Percentiles rank a stretch among this genome's conserved stretches.
phyloP scores from a whole-genome alignment of 768 basidiomycete genomes.

The Psilocybe cubensis region DNA sequence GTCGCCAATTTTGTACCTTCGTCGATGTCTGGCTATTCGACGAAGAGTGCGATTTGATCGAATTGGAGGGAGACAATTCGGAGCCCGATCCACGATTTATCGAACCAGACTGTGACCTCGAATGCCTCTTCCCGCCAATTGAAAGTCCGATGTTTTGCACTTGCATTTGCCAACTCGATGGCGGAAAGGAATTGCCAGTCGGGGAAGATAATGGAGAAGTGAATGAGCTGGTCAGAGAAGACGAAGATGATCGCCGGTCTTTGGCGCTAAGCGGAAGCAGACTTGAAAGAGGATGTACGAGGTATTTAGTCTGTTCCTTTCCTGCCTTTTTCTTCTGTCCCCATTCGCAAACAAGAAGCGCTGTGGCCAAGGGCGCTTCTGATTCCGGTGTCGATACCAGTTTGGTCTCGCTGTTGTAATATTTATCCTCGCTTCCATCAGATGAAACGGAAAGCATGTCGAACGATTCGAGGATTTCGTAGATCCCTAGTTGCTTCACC shows the following conservation, averaged over 20 bases:
- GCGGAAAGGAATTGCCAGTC: background rate
- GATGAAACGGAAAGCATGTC: background rate
- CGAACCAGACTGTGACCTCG: conserved; percentile 1
- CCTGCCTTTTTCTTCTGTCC: background rate
- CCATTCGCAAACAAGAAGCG: background rate
- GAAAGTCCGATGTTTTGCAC: background rate
- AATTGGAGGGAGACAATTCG: background rate
- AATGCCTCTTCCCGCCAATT: conserved; percentile 3
- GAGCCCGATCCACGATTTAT: background rate
- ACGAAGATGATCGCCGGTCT: background rate
- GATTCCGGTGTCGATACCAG: background rate
- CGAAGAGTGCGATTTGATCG: background rate
- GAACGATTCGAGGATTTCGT: conserved; percentile 25
- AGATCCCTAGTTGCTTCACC: conserved; percentile 34
- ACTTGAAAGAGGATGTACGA: background rate
- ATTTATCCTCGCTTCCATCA: background rate
- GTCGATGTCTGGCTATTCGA: background rate
- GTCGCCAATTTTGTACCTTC: background rate
- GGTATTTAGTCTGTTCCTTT: background rate
- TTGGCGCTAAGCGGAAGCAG: background rate
- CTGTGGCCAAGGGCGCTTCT: background rate
- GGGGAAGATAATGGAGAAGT: background rate
- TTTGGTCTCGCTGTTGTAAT: background rate
- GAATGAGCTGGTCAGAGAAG: background rate
- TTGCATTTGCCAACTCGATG: conserved; percentile 9